Percentiles rank a stretch among this genome's conserved stretches.
phyloP scores from a whole-genome alignment of 2,329 filamentous ascomycete species.

The Trichoderma cornu-damae region DNA sequence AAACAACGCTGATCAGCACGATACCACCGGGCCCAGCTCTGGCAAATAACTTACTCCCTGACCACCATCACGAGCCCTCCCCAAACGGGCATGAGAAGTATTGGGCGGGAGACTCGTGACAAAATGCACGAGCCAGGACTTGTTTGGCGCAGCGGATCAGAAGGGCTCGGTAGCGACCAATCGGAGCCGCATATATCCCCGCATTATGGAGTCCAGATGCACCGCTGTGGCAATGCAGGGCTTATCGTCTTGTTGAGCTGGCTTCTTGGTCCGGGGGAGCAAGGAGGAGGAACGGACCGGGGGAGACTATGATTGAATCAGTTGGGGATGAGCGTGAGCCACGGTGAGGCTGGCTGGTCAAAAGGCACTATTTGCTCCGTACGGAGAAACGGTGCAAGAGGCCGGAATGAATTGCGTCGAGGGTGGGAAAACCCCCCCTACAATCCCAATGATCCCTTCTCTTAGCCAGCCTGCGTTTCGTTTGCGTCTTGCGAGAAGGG shows the following conservation, averaged over 20 bases:
- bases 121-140: constrained; percentile 17
- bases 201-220: constrained; percentile 17
- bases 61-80: constrained; percentile 14
- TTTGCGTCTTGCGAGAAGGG: constrained; percentile 6
- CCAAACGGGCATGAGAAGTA: constrained; percentile 6
- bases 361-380: too few relatives aligned
- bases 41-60: constrained; percentile 4
- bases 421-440: background rate
- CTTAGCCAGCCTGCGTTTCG: background rate
- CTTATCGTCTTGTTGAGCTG: constrained; percentile 15
- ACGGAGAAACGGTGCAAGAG: background rate
- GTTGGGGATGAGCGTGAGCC: background rate
- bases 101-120: constrained; percentile 16
- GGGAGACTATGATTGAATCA: background rate
- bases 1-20: constrained; percentile 17
- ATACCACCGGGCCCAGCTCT: constrained; percentile 11
- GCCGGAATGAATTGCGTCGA: background rate
- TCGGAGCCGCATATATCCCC: constrained; percentile 15
- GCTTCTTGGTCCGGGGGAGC: constrained; percentile 9
- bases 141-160: constrained; percentile 17
- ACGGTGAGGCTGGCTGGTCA: too few relatives aligned
- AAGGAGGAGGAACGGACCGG: background rate
- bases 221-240: constrained; percentile 14
- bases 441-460: background rate
- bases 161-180: constrained; percentile 10